phyloP scores from a whole-genome alignment of 495 filamentous ascomycete genomes.

The Amphirosellinia nigrospora region DNA sequence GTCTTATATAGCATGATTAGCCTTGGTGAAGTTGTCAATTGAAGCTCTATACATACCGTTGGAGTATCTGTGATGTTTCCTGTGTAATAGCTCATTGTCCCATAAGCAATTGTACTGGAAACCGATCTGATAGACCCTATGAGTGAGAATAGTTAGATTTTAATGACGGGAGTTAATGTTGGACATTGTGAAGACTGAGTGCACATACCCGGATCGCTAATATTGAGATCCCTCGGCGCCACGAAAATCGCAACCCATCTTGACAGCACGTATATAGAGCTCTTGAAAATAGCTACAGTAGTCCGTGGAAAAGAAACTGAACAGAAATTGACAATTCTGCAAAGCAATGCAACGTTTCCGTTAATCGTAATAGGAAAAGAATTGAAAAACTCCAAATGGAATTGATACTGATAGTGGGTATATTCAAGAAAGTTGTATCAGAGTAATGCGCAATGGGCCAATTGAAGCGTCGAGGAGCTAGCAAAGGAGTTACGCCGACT shows the following conservation, averaged over 20 bases:
- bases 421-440: not conserved
- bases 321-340: not conserved
- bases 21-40: not conserved
- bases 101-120: slow-evolving; percentile 54
- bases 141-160: slow-evolving; percentile 16
- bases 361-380: not conserved
- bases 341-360: not conserved
- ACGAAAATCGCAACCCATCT: slow-evolving; percentile 38
- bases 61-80: slow-evolving; percentile 67
- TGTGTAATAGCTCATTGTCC: slow-evolving; percentile 60
- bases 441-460: not conserved
- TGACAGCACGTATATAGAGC: slow-evolving; percentile 35
- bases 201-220: slow-evolving; percentile 48
- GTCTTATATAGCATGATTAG: slow-evolving; percentile 34
- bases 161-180: too few species aligned
- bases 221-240: slow-evolving; percentile 50
- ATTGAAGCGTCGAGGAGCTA: not conserved
- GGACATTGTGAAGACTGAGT: not conserved
- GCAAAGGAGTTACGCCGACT: not conserved
- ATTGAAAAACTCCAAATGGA: not conserved
- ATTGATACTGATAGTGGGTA: not conserved
- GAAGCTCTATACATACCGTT: slow-evolving; percentile 39
- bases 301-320: not conserved
- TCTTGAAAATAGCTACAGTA: slow-evolving; percentile 37
- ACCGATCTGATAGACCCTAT: slow-evolving; percentile 57